Evolutionary conservation across 2,329 filamentous ascomycete species (phyloP).

Genomic region (Talaromyces sp.): DNA sequence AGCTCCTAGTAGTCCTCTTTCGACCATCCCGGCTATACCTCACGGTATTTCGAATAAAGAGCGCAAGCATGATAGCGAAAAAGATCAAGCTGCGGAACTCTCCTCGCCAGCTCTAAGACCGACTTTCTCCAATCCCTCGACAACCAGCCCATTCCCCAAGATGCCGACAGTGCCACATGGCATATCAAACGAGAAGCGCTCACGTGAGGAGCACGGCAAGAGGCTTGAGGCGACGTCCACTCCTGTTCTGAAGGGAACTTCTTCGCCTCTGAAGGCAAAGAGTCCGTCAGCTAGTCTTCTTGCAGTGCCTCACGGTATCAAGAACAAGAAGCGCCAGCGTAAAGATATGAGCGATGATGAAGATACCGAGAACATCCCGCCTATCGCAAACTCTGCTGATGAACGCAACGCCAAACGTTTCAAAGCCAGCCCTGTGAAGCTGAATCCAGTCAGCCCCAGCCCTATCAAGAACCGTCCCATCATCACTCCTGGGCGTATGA

Average conservation of each 20-base stretch:
- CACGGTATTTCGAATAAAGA: slow-evolving; percentile 38
- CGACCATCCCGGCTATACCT: slow-evolving; percentile 34
- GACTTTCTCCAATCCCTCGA: background rate
- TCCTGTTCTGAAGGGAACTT: slow-evolving; percentile 24
- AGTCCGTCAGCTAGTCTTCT: slow-evolving; percentile 27
- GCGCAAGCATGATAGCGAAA: slow-evolving; percentile 25
- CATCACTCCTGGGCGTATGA: slow-evolving; percentile 17
- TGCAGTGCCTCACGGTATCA: slow-evolving; percentile 38
- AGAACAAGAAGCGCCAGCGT: slow-evolving; percentile 29
- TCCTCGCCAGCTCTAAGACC: background rate
- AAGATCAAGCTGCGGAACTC: background rate
- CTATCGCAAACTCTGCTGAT: slow-evolving; percentile 24
- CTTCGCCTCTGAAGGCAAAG: slow-evolving; percentile 19
- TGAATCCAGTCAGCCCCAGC: slow-evolving; percentile 28
- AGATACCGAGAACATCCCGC: slow-evolving; percentile 21
- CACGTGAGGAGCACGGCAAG: slow-evolving; percentile 20
- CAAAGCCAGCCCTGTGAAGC: slow-evolving; percentile 27
- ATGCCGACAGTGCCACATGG: slow-evolving; percentile 37
- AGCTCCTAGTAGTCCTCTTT: slow-evolving; percentile 22
- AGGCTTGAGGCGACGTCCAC: slow-evolving; percentile 18
- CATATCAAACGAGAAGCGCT: slow-evolving; percentile 35
- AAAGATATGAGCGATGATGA: slow-evolving; percentile 15
- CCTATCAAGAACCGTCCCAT: slow-evolving; percentile 35
- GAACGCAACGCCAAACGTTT: slow-evolving; percentile 36
- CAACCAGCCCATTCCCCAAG: slow-evolving; percentile 25